These are phyloP conservation scores for Aureobasidium zeae DNA, from an alignment of 2,329 filamentous ascomycete species.

Conservation along the genomic window DNA sequence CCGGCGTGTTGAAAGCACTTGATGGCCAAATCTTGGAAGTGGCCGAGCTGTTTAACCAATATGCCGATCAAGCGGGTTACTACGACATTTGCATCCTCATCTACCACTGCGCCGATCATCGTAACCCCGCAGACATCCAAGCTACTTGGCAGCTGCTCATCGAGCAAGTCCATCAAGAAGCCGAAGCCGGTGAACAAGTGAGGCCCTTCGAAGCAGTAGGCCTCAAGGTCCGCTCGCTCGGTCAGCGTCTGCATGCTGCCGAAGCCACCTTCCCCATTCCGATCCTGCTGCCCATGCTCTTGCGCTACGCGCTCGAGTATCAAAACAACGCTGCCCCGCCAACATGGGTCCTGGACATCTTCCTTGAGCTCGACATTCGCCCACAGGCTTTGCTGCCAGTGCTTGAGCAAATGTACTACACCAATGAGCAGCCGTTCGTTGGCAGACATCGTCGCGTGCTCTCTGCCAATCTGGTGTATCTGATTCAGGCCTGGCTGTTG, in stretches of 20 bases:
- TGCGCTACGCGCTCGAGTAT: constrained; percentile 43
- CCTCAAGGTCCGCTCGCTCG: constrained; percentile 48
- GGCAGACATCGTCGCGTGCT: constrained; percentile 48
- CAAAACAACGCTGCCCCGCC: constrained; percentile 40
- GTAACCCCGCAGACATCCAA: constrained; percentile 74
- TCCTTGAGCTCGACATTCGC: constrained; percentile 53
- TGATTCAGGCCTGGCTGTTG: constrained; percentile 52
- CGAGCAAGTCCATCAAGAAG: constrained; percentile 50
- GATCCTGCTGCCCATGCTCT: constrained; percentile 46
- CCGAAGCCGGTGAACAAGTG: constrained; percentile 37
- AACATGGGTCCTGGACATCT: constrained; percentile 56
- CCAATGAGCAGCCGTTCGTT: constrained; percentile 54
- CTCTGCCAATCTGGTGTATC: constrained; percentile 53
- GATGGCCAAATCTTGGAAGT: constrained; percentile 71
- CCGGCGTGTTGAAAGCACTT: constrained; percentile 56
- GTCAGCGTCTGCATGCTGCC: constrained; percentile 38
- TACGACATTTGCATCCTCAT: constrained; percentile 90
- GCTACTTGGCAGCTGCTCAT: constrained; percentile 80
- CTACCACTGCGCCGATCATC: constrained; percentile 84
- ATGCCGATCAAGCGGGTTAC: constrained; percentile 83
- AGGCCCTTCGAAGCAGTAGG: constrained; percentile 64
- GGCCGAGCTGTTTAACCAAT: constrained; percentile 86
- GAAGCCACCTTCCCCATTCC: constrained; percentile 28
- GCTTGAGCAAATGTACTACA: constrained; percentile 58
- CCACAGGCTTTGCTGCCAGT: constrained; percentile 53